Conservation (phyloP, 495 filamentous ascomycete genomes). For the Pseudoneurospora amorphoporcata region DNA sequence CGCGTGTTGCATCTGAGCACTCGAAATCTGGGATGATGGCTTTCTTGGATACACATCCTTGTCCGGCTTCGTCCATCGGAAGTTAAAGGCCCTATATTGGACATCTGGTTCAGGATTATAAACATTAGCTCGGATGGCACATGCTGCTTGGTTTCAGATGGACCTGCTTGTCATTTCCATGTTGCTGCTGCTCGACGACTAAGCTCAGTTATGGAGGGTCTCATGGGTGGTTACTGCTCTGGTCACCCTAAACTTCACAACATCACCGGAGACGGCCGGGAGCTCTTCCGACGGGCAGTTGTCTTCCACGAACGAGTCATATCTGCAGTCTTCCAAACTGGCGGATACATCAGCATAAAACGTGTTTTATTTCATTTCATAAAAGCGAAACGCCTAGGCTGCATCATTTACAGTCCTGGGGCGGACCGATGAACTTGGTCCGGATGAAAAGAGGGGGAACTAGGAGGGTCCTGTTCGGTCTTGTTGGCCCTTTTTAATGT, state of each 20-base stretch:
- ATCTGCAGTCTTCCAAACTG: background rate
- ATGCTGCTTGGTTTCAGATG: background rate
- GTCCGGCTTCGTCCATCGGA: constrained; percentile 2
- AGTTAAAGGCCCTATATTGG: constrained; percentile 15
- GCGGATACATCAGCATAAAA: background rate
- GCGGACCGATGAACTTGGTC: background rate
- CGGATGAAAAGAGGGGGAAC: background rate
- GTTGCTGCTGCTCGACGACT: background rate
- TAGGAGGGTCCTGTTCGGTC: background rate
- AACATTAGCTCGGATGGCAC: background rate
- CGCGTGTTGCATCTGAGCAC: background rate
- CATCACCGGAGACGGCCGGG: background rate
- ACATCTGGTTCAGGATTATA: constrained; percentile 20
- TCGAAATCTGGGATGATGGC: background rate
- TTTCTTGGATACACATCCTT: constrained; percentile 22
- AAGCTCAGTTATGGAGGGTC: background rate
- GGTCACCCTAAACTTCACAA: background rate
- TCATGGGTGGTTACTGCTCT: background rate
- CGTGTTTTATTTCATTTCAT: background rate
- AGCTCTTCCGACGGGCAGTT: background rate
- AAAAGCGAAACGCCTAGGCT: background rate
- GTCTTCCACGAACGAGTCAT: background rate
- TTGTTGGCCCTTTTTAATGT: background rate
- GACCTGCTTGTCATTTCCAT: background rate
- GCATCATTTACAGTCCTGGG: background rate